Base-by-base conservation (phyloP, 176 grass and related monocot species). In the Olyra latifolia region DNA sequence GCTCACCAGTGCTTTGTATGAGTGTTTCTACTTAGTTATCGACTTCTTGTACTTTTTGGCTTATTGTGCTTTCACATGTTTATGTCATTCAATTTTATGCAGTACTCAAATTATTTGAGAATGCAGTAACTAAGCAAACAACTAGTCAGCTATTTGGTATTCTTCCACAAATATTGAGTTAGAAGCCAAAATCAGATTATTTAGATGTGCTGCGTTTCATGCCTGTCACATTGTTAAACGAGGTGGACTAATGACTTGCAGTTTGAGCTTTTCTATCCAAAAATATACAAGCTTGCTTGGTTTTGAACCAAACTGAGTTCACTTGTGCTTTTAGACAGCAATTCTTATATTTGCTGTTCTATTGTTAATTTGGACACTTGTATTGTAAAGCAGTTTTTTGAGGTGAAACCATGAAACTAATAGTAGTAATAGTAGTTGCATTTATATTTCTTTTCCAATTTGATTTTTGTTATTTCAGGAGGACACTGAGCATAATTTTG, bases 381-480 rank as follows among this genome's bases (percentile, higher is more conserved):
- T 63, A 17, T 53, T 1, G 39, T 42, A 25, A 59, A 57, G 20
- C 29, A 27, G 16, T 46, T 17, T 68, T 84, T 24, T 46, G 14
- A 49, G 16, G 16, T 28, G 40, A 86, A 67, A 12, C 20, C 32
- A 35, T 1, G 2, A 35, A 35, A 35, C 0, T 83, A 50, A 53
- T 17, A 35, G 5, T 2, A 35, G 32, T 30, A 66, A 52, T 57
- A 61, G 0, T 35, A 68, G 17, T 25, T 45, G n/a, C 20, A 35
- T 86, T 54, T 43, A 23, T 59, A 80, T 47, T 65, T 72, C 11
- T 47, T 54, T 22, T 65, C 32, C 29, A 53, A 61, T 74, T 80
- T 78, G 42, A 81, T 61, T 53, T 79, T 83, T 74, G 19, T 43
- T n/a, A 46, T 87, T 78, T 79, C 80, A 93, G 85, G 89, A 93